Evolutionary conservation across 179 eudicot genomes (phyloP), one percentile per base, ranked within the genome.

Genomic region (Beta lomatogona): DNA sequence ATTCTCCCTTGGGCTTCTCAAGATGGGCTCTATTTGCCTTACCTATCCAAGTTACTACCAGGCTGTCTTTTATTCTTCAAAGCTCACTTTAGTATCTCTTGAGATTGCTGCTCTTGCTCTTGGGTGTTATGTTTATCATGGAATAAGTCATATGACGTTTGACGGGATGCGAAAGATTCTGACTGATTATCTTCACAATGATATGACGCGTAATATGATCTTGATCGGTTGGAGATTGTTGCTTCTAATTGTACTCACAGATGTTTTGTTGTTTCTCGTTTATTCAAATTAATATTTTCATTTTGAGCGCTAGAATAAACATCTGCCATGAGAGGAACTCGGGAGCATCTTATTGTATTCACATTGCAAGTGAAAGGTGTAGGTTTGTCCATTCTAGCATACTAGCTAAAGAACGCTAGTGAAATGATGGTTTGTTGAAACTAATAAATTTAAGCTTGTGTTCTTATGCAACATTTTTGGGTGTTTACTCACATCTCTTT

Each of bases 41-140:
- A 75, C 77, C 64, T 75, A 75, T 57, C 77, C 77, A 57, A 75
- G 65, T 36, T 75, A 55, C 28, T 75, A 75, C 28, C 65, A 75
- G 66, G 52, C 77, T 41, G 52, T 75, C 52, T 75, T 75, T 31
- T 75, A 75, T 75, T 31, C 77, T 2, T 75, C 77, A 75, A 75
- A 75, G 65, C 77, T 75, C 16, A 59, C 10, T 54, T 2, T 21
- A 2, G 25, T 75, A 58, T 44, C 77, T 75, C 77, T 75, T 75
- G 65, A 75, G 65, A 19, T 75, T 75, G 77, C 77, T 57, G 77
- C 77, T 25, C 77, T 75, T 12, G 65, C 77, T 57, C 57, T 59
- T 41, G 44, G 44, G 21, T 75, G 57, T 41, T 58, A 75, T 19
- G 48, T 36, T 2, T 75, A 57, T 75, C 65, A 75, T 55, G 52